Conservation (phyloP, 148 eudicot species). For the Persicaria maculosa region DNA sequence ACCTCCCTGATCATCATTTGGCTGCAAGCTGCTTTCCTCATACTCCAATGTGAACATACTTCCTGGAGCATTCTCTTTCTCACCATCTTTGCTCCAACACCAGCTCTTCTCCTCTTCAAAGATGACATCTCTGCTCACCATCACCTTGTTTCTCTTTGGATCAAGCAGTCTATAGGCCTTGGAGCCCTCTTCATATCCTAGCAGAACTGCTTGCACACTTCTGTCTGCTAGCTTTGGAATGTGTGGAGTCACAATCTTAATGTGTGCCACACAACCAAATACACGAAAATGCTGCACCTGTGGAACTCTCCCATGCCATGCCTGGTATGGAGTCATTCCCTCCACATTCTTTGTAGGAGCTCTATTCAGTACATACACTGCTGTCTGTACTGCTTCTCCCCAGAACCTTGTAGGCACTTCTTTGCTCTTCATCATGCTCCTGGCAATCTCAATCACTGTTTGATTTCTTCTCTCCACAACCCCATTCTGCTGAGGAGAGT, state of each 20-base stretch:
- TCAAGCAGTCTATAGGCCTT: neutral
- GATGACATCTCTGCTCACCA: neutral
- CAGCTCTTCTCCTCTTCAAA: neutral
- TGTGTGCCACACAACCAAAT: slow-evolving; percentile 1
- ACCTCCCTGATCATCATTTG: neutral
- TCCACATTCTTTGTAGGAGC: slow-evolving; percentile 7
- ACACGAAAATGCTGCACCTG: slow-evolving; percentile 4
- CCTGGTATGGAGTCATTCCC: slow-evolving; percentile 7
- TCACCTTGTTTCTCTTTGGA: neutral
- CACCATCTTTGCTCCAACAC: neutral
- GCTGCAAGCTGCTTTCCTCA: neutral
- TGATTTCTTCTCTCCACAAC: slow-evolving; percentile 3
- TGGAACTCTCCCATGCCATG: slow-evolving; percentile 7
- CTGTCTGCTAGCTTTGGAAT: neutral
- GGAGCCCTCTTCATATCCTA: neutral
- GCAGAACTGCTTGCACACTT: neutral
- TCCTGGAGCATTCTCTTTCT: neutral
- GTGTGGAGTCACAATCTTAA: neutral
- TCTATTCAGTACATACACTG: neutral
- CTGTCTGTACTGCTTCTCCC: neutral
- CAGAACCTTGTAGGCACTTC: neutral
- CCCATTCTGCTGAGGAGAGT: slow-evolving; percentile 3
- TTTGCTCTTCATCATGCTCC: slow-evolving; percentile 5
- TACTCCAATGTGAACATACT: neutral
- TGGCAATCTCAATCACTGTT: neutral